A percentile compares a stretch with the other conserved stretches of the same genome.
phyloP scores from a whole-genome alignment of 139 green algal genomes.

The Chlorella sorokiniana region DNA sequence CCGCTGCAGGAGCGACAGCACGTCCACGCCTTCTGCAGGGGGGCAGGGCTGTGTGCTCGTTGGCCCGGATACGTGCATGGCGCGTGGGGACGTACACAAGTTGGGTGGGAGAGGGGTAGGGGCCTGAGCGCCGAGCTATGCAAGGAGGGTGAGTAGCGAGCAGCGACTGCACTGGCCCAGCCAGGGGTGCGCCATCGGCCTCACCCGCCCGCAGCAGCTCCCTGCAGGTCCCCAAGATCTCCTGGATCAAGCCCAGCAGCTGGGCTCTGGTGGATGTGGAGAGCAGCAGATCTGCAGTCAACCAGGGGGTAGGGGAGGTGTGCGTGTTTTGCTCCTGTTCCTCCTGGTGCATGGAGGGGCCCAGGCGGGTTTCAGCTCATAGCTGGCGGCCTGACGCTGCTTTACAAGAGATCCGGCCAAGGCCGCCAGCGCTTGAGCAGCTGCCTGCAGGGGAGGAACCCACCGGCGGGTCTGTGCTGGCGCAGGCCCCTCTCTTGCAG shows the following conservation, averaged over 20 bases:
- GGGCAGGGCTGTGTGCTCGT: background rate
- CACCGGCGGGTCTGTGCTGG: background rate
- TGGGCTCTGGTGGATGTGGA: background rate
- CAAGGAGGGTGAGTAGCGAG: too few relatives aligned
- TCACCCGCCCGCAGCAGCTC: constrained; percentile 18
- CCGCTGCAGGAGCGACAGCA: constrained; percentile 12
- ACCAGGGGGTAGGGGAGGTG: background rate
- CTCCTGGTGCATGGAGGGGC: too few relatives aligned
- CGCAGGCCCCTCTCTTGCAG: constrained; percentile 1
- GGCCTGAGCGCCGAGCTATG: too few relatives aligned
- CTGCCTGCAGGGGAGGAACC: background rate
- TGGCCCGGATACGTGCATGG: background rate
- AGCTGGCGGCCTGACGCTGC: too few relatives aligned
- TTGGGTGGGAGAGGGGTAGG: too few relatives aligned
- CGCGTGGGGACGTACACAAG: too few relatives aligned
- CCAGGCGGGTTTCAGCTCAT: too few relatives aligned
- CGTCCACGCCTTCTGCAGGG: constrained; percentile 14
- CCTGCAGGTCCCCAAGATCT: constrained; percentile 5
- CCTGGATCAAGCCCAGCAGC: background rate
- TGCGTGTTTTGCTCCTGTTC: too few relatives aligned
- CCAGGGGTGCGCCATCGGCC: background rate
- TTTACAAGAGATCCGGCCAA: too few relatives aligned
- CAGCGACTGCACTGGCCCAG: too few relatives aligned
- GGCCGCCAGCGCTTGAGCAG: too few relatives aligned
- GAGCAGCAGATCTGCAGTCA: background rate